Conservation (phyloP, 768 basidiomycete species). For the Tricholoma flavovirens region DNA sequence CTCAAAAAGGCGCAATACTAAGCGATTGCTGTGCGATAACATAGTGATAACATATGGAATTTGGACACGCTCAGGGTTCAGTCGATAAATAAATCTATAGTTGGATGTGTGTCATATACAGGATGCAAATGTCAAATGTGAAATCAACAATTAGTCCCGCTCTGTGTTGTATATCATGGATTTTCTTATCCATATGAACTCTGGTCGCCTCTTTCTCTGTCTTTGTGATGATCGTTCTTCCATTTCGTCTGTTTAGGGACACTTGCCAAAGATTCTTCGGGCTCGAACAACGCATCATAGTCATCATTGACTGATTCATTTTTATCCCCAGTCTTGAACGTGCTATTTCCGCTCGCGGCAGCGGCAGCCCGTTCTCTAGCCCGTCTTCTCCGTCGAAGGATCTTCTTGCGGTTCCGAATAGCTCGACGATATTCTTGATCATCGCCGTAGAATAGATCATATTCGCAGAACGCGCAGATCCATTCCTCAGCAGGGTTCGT, state of each 20-base stretch:
- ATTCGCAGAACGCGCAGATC: constrained; percentile 95
- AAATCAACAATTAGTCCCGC: background rate
- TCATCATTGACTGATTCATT: constrained; percentile 17
- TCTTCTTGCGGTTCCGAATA: constrained; percentile 70
- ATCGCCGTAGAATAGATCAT: constrained; percentile 86
- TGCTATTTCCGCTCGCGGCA: constrained; percentile 32
- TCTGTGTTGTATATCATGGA: background rate
- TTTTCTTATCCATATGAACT: constrained; percentile 4
- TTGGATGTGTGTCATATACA: background rate
- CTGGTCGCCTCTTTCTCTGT: constrained; percentile 7
- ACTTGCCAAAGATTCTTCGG: constrained; percentile 5
- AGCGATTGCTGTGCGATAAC: too few species aligned
- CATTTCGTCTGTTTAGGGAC: constrained; percentile 15
- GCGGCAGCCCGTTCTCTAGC: constrained; percentile 67
- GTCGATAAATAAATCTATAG: background rate
- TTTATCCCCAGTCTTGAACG: constrained; percentile 18
- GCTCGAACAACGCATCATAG: constrained; percentile 24
- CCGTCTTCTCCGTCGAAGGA: constrained; percentile 61
- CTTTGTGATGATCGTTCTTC: constrained; percentile 16
- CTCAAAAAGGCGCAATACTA: background rate
- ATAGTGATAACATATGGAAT: background rate
- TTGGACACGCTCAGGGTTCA: background rate
- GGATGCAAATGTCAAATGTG: background rate
- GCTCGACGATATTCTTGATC: constrained; percentile 59
- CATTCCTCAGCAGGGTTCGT: constrained; percentile 76